Evolutionary conservation across 2,329 filamentous ascomycete genomes (phyloP), one percentile per base, ranked within the genome.

Genomic region (Epichloe gansuensis): DNA sequence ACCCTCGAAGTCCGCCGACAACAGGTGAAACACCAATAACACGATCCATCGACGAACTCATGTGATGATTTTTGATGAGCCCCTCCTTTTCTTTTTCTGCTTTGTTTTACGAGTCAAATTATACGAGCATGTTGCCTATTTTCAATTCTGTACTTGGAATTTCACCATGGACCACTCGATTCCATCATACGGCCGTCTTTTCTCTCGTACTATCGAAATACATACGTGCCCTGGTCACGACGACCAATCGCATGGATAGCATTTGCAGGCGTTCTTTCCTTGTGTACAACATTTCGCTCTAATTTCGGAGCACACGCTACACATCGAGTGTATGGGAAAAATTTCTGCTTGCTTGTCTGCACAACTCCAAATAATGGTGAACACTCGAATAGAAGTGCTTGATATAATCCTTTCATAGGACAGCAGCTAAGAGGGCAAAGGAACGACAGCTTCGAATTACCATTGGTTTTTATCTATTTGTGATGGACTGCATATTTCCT

Each of bases 1-100:
- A 91, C 63, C 87, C 87, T 13, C 73, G 87, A 59, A 90, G 86
- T 64, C 86, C 86, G 15, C 83, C 85, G 0, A 86, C 84, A 12
- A 81, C 79, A 61, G 86, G 86, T 41, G 84, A 86, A 64, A 82
- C 81, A 54, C 85, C 86, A 3, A 90, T 91, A 55, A 81, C 83
- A 50, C 76, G 86, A 53, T 90, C 84, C 54, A 91, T 91, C 61
- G 84, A 88, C 64, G 86, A 90, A 62, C 73, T 89, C 50, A 72
- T 91, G 67, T 90, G 75, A 73, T 51, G 50, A 55, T 41, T 43
- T n/a, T 48, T 13, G 23, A 52, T 15, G 42, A 38, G 23, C 17
- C n/a, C 47, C 38, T 17, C 21, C 43, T 11, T 28, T 25, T 31
- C 21, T 28, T n/a, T 17, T 31, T 46, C 28, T 48, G 7, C n/a